Conservation (phyloP, 2,329 filamentous ascomycete species). For the Colletotrichum sp. region DNA sequence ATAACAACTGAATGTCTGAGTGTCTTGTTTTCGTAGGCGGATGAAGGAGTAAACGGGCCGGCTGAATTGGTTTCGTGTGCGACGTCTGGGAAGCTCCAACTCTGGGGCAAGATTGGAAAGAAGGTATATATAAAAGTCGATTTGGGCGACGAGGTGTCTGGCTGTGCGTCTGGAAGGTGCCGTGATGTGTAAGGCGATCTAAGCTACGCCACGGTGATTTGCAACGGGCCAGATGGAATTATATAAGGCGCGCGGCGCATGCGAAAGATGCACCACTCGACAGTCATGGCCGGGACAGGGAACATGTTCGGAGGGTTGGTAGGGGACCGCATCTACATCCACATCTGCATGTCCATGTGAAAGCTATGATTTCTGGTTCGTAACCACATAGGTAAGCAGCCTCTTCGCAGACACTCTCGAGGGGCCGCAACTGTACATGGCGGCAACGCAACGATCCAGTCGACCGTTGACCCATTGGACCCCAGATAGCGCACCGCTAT, state of each 20-base stretch:
- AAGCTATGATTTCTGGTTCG: constrained; percentile 6
- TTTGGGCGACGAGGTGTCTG: background rate
- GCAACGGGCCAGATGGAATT: constrained; percentile 10
- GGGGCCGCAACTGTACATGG: background rate
- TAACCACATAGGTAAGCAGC: constrained; percentile 20
- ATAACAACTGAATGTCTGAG: background rate
- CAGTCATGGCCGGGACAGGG: constrained; percentile 4
- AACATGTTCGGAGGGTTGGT: background rate
- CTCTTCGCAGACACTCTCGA: background rate
- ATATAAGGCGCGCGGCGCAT: constrained; percentile 19
- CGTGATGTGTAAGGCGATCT: constrained; percentile 18
- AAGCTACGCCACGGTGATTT: constrained; percentile 14
- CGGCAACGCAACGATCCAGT: constrained; percentile 2
- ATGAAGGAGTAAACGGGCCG: background rate
- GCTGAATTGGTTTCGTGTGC: background rate
- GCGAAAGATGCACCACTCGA: background rate
- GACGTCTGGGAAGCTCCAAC: background rate
- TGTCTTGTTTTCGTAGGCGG: background rate
- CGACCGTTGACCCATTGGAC: background rate
- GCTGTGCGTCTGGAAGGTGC: constrained; percentile 3
- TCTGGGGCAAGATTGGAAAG: background rate
- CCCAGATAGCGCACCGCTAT: constrained; percentile 7
- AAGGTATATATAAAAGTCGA: background rate
- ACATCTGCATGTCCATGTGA: constrained; percentile 3
- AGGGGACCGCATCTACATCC: background rate